Conservation (phyloP, 768 basidiomycete species). For the Serendipita indica region DNA sequence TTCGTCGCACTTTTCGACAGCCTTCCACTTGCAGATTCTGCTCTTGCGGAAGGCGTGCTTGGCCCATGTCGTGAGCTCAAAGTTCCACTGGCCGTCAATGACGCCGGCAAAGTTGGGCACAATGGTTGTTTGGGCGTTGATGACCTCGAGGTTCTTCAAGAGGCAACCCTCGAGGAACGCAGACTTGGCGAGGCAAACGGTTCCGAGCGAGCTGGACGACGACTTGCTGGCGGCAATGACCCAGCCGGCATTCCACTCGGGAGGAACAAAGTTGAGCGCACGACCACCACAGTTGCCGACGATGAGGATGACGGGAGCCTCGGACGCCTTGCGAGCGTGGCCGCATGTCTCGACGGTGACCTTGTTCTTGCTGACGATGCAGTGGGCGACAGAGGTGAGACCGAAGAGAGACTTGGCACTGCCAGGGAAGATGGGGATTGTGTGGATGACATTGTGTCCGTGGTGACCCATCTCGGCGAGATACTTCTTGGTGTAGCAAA, state of each 20-base stretch:
- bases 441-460: conserved; percentile 19
- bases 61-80: conserved; percentile 19
- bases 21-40: conserved; percentile 16
- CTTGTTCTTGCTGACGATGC: neutral
- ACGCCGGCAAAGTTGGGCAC: conserved; percentile 18
- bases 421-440: conserved; percentile 15
- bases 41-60: conserved; percentile 17
- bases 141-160: conserved; percentile 17
- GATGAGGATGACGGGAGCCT: conserved; percentile 16
- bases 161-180: conserved; percentile 21
- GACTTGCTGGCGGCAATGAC: conserved; percentile 15
- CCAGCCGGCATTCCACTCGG: conserved; percentile 14
- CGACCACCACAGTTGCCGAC: conserved; percentile 17
- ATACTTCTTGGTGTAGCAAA: conserved; percentile 20
- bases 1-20: neutral
- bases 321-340: neutral
- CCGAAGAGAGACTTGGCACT: neutral
- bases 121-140: conserved; percentile 21
- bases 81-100: conserved; percentile 14
- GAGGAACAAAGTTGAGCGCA: conserved; percentile 4
- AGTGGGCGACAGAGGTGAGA: conserved; percentile 2
- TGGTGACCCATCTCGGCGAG: conserved; percentile 16
- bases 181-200: conserved; percentile 17
- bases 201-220: conserved; percentile 18
- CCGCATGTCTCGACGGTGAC: neutral